Evolutionary conservation across 176 grass and related monocot species (phyloP), one percentile per base, ranked within the genome.

Genomic region (Miscanthus lutarioriparius): DNA sequence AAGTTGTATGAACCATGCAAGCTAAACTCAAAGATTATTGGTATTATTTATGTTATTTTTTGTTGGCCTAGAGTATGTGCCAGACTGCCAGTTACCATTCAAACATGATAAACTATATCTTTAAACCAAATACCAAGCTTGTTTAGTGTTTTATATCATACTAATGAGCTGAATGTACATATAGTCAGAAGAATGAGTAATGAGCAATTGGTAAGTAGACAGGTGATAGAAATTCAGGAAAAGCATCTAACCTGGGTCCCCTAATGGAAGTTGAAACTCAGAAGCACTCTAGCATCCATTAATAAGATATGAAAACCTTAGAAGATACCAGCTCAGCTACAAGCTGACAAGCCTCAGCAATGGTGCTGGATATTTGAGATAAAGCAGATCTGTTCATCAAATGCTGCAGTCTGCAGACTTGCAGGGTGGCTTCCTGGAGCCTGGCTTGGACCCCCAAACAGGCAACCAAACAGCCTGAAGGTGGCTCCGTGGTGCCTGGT

Each of bases 121-220:
- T 88, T 26, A 43, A 41, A 19, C 58, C 5, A 47, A 73, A 79
- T 51, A 72, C 5, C 17, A 65, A 22, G 3, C 67, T 23, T 72
- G n/a, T 78, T 71, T 27, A 74, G 37, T 36, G 30, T n/a, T 70
- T 70, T 72, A 30, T 82, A 78, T 66, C 32, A 45, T 48, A 41
- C 10, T 2, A 72, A 62, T 13, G 3, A 63, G 38, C 40, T 64
- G 22, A 47, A 58, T 45, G 30, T 27, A 69, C 22, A 53, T 67
- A 74, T 53, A 81, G 27, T 28, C 25, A 67, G 37, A 68, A 61
- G 53, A n/a, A 70, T 74, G 64, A 66, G 22, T 79, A 88, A 64
- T 32, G 15, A 61, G 47, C 33, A 77, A 82, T 32, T 58, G n/a
- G 17, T 68, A 75, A 5, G 4, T 35, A 36, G 32, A 76, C 37